Evolutionary conservation across 805 yeast genomes (phyloP).

Genomic region (Candida michaelii): DNA sequence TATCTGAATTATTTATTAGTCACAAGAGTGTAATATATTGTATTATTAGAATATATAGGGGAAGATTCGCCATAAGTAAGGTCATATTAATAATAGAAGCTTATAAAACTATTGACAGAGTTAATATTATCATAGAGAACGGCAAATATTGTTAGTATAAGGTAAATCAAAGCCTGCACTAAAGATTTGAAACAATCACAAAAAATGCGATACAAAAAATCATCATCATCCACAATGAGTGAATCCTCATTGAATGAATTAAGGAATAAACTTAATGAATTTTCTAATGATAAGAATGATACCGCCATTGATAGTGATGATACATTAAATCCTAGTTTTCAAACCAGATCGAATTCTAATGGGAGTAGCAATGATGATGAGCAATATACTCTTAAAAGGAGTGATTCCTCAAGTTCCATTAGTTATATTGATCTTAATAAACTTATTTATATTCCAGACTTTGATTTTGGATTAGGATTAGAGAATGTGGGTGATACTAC

Average conservation of each 20-base stretch:
- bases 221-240: slow-evolving; percentile 12
- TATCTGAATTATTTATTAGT: background rate
- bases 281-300: slow-evolving; percentile 8
- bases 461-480: slow-evolving; percentile 42
- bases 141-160: too few relatives aligned
- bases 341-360: background rate
- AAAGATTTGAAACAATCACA: too few relatives aligned
- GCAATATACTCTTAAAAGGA: slow-evolving; percentile 15
- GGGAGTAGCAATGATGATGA: slow-evolving; percentile 2
- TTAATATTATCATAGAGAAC: too few relatives aligned
- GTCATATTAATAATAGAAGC: too few relatives aligned
- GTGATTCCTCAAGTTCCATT: slow-evolving; percentile 27
- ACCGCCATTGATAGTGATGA: slow-evolving; percentile 6
- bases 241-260: slow-evolving; percentile 14
- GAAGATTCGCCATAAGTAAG: too few relatives aligned
- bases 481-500: slow-evolving; percentile 38
- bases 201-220: slow-evolving; percentile 8
- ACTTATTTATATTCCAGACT: slow-evolving; percentile 40
- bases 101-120: too few relatives aligned
- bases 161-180: too few relatives aligned
- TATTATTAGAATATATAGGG: too few relatives aligned
- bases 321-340: background rate
- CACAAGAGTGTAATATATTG: background rate
- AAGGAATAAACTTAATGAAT: slow-evolving; percentile 10
- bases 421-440: slow-evolving; percentile 37